Evolutionary conservation across 2,329 filamentous ascomycete genomes (phyloP), one percentile per base, ranked within the genome.

Genomic region (Monosporascus sp.): DNA sequence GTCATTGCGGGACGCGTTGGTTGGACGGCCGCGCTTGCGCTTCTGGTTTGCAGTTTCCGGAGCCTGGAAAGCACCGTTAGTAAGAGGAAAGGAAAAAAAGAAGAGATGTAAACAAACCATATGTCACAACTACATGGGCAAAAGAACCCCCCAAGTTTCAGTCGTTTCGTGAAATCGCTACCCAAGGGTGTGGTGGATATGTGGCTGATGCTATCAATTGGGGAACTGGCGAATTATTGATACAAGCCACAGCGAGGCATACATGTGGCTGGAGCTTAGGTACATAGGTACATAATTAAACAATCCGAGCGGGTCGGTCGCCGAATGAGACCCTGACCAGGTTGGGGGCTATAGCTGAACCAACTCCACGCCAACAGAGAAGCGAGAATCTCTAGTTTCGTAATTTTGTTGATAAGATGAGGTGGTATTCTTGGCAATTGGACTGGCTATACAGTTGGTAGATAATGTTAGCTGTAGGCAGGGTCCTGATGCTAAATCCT

Each of bases 21-120:
- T 61, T 14, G 70, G 72, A 41, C 71, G 69, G 51, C 72, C 72
- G 64, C 74, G 75, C 62, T 76, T 77, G 58, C 74, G 74, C 59
- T 73, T 74, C 51, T 67, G 68, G 51, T 68, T 67, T 27, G 62
- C 62, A 34, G 66, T 58, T 51, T 66, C 60, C 38, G 59, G 52
- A 16, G 58, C 60, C 66, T 66, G 43, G 9, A 38, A n/a, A 34
- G 31, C 11, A 34, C 31, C 9, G 9, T 44, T 20, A 22, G 52
- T 52, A 31, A 45, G 34, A 26, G n/a, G 57, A 53, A 43, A 31
- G 14, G 14, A 16, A 48, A 57, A 8, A 40, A 34, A 9, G n/a
- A 16, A 37, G 11, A 26, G 1, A 7, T 36, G 7, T 3, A 34
- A 36, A 53, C 52, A n/a, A 9, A 58, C 57, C 57, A 59, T 59